These are phyloP conservation scores for Diaporthe destruens DNA, from an alignment of 2,329 filamentous ascomycete species.

Conservation along the genomic window DNA sequence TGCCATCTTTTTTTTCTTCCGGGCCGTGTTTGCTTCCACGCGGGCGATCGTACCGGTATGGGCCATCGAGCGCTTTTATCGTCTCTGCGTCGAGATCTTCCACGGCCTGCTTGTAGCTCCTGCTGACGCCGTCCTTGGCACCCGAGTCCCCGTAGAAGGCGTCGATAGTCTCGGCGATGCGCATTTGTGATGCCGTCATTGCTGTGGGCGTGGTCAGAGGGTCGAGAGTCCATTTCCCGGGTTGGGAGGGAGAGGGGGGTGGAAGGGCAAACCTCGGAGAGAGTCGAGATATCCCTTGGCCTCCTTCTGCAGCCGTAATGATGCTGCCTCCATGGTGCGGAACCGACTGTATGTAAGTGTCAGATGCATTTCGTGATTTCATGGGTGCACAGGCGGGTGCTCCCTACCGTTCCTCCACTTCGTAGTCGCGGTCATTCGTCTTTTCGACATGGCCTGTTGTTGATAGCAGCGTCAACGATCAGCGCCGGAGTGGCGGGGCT, in stretches of 20 bases:
- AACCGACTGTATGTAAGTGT: slow-evolving; percentile 79
- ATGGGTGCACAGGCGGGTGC: not conserved
- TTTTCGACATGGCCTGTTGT: slow-evolving; percentile 89
- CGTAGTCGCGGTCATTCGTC: slow-evolving; percentile 98
- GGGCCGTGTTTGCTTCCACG: too few relatives aligned
- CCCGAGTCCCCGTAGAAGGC: slow-evolving; percentile 98
- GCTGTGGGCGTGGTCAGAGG: slow-evolving; percentile 62
- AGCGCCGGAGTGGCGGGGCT: slow-evolving; percentile 3
- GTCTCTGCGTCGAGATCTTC: slow-evolving; percentile 98
- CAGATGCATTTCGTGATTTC: slow-evolving; percentile 10
- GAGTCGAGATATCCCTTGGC: slow-evolving; percentile 98
- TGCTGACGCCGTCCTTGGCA: slow-evolving; percentile 92
- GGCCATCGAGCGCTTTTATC: slow-evolving; percentile 97
- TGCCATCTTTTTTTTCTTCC: not conserved
- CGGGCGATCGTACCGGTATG: slow-evolving; percentile 75
- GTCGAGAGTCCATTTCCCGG: not conserved
- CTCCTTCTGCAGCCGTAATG: slow-evolving; percentile 93
- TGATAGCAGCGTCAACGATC: slow-evolving; percentile 53
- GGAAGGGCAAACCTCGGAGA: slow-evolving; percentile 75
- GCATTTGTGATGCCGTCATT: slow-evolving; percentile 99
- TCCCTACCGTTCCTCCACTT: slow-evolving; percentile 88
- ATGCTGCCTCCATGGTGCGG: slow-evolving; percentile 96
- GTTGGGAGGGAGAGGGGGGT: not conserved
- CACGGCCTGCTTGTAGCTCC: slow-evolving; percentile 98
- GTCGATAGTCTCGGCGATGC: slow-evolving; percentile 98